Percentiles rank a stretch among this genome's conserved stretches.
These are phyloP conservation scores for Cajanus cajan DNA, from an alignment of 306 rosid genomes.

Conservation along the genomic window DNA sequence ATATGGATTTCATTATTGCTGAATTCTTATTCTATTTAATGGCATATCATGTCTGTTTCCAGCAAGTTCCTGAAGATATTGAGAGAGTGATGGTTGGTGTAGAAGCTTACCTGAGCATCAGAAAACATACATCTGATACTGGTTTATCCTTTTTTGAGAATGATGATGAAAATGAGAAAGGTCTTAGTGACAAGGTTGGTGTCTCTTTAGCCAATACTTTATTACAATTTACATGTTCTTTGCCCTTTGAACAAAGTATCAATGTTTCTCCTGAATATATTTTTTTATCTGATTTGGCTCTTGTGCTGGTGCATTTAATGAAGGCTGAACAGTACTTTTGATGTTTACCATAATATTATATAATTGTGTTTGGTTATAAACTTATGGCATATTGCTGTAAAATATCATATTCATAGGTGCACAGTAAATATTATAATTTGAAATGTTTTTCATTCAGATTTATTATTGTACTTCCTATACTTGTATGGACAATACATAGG, in stretches of 20 bases:
- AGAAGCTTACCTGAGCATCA: conserved; percentile 95
- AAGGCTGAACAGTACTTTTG: conserved; percentile 12
- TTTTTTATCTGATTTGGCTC: background rate
- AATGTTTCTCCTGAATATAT: background rate
- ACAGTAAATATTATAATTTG: conserved; percentile 14
- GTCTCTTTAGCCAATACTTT: conserved; percentile 5
- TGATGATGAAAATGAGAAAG: conserved; percentile 56
- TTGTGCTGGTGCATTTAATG: conserved; percentile 1
- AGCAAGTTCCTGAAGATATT: conserved; percentile 98
- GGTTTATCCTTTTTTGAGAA: conserved; percentile 85
- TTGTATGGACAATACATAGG: too few species aligned
- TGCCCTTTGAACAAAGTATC: conserved; percentile 22
- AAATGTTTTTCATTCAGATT: background rate
- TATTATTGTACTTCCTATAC: background rate
- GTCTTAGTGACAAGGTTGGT: conserved; percentile 63
- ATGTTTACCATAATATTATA: background rate
- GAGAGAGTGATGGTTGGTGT: conserved; percentile 91
- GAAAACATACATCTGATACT: conserved; percentile 63
- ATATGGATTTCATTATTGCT: conserved; percentile 17
- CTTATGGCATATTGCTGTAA: background rate
- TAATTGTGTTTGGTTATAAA: conserved; percentile 5
- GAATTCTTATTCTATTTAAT: conserved; percentile 10
- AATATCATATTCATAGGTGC: background rate
- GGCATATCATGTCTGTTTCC: conserved; percentile 32
- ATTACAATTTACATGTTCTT: background rate